Evolutionary conservation across 169 alveolate genomes (phyloP).

Genomic region (Cardiosporidium cionae): DNA sequence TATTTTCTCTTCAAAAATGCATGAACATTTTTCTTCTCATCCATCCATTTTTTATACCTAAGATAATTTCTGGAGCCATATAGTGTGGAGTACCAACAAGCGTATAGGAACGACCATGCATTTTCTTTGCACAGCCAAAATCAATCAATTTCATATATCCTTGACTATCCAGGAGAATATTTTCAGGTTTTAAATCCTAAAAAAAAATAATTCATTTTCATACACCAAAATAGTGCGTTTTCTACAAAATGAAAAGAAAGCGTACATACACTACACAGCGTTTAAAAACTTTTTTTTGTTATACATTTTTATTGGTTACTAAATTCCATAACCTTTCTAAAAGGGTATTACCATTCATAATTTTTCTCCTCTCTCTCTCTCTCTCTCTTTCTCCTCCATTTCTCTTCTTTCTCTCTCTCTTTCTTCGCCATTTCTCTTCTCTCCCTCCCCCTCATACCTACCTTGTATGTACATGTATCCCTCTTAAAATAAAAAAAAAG

Average conservation of each 20-base stretch:
- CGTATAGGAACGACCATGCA: conserved; percentile 82
- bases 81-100: conserved; percentile 86
- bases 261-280: too few species aligned
- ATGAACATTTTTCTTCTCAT: too few species aligned
- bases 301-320: too few species aligned
- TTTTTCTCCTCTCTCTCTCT: neutral
- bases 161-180: conserved; percentile 85
- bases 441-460: neutral
- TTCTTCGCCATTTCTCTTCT: neutral
- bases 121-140: conserved; percentile 89
- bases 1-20: too few species aligned
- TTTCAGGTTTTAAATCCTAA: conserved; percentile 93
- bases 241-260: neutral
- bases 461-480: neutral
- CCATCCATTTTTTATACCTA: too few species aligned
- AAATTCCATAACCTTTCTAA: neutral
- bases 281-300: too few species aligned
- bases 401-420: neutral
- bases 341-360: neutral
- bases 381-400: neutral
- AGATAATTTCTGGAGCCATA: conserved; percentile 88
- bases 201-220: conserved; percentile 46
- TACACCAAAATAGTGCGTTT: neutral
- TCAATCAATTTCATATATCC: conserved; percentile 92
- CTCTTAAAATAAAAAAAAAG: neutral